Evolutionary conservation across 1,284 basidiomycete genomes (phyloP), one percentile per base, ranked within the genome.

Genomic region (Leccinum fuscescens): DNA sequence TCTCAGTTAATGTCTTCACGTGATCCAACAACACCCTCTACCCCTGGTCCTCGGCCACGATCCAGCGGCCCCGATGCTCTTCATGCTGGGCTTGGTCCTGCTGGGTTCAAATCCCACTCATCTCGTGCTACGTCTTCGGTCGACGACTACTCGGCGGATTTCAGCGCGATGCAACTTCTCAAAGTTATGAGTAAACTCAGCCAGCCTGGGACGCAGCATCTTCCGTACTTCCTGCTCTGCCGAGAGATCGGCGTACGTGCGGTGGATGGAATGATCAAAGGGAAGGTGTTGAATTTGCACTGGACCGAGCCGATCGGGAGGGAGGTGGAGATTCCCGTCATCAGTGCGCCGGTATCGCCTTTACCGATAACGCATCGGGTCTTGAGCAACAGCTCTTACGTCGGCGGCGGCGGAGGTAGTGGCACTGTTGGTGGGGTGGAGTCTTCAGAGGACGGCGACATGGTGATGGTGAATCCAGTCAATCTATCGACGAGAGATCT

Each of bases 211-310:
- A 81, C 82, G 54, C 79, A 77, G 17, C 82, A 85, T 62, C 75
- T 93, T 52, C 81, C 86, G 1, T 93, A 93, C 72, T 93, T 93
- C 74, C 75, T 86, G 61, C 79, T 92, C 7, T 92, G 90, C 68
- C 80, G 89, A 35, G 89, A 92, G 72, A 76, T 92, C 22, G 91
- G 91, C 1, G 88, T 89, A 50, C 78, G 83, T 8, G 88, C 89
- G 4, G 88, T 93, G 4, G 91, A 93, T 69, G 90, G 88, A 17
- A 89, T 93, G 87, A 82, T 93, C 27, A 84, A 85, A 62, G 88
- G 86, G 2, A 80, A 85, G 53, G 83, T 92, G 42, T 72, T 93
- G 56, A 89, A 92, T 71, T 69, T 93, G 65, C 76, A 90, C 49
- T 92, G 90, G 91, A 89, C 85, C 56, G 85, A 89, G 62, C 76